phyloP scores from a whole-genome alignment of 805 yeast species.

The Wickerhamomyces bovis region DNA sequence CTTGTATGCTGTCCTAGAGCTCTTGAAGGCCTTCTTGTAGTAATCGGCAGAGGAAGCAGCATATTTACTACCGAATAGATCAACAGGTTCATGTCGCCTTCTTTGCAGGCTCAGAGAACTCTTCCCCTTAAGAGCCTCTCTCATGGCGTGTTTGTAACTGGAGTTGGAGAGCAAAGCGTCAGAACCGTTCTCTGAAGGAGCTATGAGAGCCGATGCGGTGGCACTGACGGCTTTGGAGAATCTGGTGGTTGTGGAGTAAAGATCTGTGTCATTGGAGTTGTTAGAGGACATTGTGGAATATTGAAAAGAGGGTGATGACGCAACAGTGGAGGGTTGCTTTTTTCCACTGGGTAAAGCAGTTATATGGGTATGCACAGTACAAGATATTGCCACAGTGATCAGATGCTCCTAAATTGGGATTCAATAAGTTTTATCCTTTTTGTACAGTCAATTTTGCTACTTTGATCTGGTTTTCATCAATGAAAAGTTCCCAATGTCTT shows the following conservation, averaged over 20 bases:
- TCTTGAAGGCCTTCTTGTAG: slow-evolving; percentile 32
- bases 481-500: no score
- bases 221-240: slow-evolving; percentile 46
- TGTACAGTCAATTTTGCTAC: background rate
- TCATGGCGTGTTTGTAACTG: slow-evolving; percentile 40
- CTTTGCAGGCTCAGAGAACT: slow-evolving; percentile 27
- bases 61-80: slow-evolving; percentile 22
- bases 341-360: no score
- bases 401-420: no score
- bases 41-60: slow-evolving; percentile 29
- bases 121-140: slow-evolving; percentile 34
- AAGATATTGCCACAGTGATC: no score
- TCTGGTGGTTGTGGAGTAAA: slow-evolving; percentile 28
- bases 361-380: no score
- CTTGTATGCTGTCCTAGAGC: slow-evolving; percentile 36
- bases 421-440: no score
- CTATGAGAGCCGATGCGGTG: slow-evolving; percentile 48
- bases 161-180: slow-evolving; percentile 33
- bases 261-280: slow-evolving; percentile 14
- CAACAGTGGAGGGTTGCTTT: no score
- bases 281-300: background rate
- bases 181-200: slow-evolving; percentile 15
- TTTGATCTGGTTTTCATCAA: no score
- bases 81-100: slow-evolving; percentile 24
- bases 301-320: background rate